phyloP scores from a whole-genome alignment of 1,139 yeast species.

The Nematodospora anomalae region DNA sequence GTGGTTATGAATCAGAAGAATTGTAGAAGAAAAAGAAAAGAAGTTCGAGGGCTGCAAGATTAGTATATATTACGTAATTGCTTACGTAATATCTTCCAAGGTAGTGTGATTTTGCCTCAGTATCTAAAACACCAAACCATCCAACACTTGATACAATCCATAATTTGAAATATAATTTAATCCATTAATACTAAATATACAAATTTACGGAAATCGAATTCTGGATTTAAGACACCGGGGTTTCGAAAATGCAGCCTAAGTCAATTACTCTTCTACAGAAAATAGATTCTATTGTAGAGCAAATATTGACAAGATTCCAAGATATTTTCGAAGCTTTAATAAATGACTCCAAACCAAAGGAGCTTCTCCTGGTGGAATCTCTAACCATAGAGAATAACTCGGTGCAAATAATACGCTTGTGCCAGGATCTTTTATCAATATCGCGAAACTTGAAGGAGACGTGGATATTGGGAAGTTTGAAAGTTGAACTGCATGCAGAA shows the following conservation, averaged over 20 bases:
- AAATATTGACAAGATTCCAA: conserved; percentile 43
- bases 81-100: too few species aligned
- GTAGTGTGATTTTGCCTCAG: too few species aligned
- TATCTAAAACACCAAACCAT: too few species aligned
- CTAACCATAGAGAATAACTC: conserved; percentile 57
- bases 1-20: background rate
- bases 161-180: too few species aligned
- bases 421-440: conserved; percentile 52
- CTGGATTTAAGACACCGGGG: too few species aligned
- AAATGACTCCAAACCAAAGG: conserved; percentile 49
- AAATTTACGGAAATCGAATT: too few species aligned
- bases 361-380: conserved; percentile 53
- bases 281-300: conserved; percentile 43
- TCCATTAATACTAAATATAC: too few species aligned
- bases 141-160: too few species aligned
- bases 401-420: conserved; percentile 48
- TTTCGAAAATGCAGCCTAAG: conserved; percentile 46
- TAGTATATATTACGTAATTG: too few species aligned
- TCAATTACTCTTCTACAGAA: conserved; percentile 46
- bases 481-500: conserved; percentile 21
- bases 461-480: conserved; percentile 58
- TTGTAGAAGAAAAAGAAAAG: background rate
- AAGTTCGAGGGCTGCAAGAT: too few species aligned
- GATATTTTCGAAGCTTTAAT: conserved; percentile 46
- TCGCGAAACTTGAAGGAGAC: conserved; percentile 53